These are phyloP conservation scores for Blastobotrys terrestris DNA, from an alignment of 805 yeast species.

Conservation along the genomic window DNA sequence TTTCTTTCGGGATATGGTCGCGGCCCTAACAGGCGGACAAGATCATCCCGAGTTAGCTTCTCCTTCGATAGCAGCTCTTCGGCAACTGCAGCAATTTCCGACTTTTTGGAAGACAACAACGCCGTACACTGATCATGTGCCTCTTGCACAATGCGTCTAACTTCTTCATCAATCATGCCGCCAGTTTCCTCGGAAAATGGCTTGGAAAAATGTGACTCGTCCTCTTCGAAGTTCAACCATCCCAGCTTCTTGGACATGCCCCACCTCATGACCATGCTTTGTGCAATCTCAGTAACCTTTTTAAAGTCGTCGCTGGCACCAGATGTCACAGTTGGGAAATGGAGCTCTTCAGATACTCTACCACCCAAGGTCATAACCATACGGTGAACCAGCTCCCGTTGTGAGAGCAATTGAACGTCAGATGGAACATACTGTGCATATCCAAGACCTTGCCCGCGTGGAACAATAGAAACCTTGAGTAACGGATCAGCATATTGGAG, in stretches of 20 bases:
- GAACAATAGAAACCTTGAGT: conserved; percentile 91
- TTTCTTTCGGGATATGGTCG: conserved; percentile 88
- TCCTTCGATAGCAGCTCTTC: conserved; percentile 81
- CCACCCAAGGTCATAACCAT: conserved; percentile 98
- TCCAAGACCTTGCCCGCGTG: conserved; percentile 94
- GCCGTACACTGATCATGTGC: conserved; percentile 66
- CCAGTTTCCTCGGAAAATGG: conserved; percentile 89
- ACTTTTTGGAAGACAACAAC: conserved; percentile 63
- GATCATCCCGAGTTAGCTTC: conserved; percentile 88
- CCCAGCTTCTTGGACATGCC: conserved; percentile 92
- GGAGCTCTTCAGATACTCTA: conserved; percentile 90
- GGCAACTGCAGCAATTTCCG: conserved; percentile 79
- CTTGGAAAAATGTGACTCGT: conserved; percentile 62
- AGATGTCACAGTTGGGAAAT: conserved; percentile 85
- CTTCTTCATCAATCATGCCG: conserved; percentile 72
- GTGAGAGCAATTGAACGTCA: conserved; percentile 73
- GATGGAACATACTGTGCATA: conserved; percentile 97
- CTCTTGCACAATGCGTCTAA: conserved; percentile 67
- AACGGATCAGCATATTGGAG: conserved; percentile 87
- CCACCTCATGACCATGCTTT: conserved; percentile 81
- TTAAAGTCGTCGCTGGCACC: conserved; percentile 97
- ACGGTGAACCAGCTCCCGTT: conserved; percentile 74
- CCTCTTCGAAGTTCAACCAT: conserved; percentile 69
- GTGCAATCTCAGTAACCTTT: conserved; percentile 91
- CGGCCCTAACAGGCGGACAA: conserved; percentile 82